Percentiles rank a stretch among this genome's conserved stretches.
Evolutionary conservation across 805 yeast species (phyloP).

Genomic region (Clavispora fructus): DNA sequence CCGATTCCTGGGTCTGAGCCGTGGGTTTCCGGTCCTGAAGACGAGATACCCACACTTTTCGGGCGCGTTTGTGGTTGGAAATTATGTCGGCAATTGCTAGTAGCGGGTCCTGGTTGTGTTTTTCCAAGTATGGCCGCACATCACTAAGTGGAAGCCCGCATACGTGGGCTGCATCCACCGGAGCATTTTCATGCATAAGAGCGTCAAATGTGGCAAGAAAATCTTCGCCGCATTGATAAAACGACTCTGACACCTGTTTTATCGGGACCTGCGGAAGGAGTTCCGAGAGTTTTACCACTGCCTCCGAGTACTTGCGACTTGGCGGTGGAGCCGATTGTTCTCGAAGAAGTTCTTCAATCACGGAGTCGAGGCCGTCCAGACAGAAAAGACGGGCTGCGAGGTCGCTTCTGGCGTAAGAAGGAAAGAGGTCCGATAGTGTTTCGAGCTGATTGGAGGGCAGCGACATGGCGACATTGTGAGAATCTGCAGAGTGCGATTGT

Average conservation of each 20-base stretch:
- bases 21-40: slow-evolving; percentile 4
- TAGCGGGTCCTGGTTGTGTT: slow-evolving; percentile 21
- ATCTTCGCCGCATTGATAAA: slow-evolving; percentile 26
- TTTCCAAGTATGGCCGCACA: slow-evolving; percentile 16
- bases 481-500: neutral
- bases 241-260: slow-evolving; percentile 22
- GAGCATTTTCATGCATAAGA: slow-evolving; percentile 5
- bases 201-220: slow-evolving; percentile 22
- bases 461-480: slow-evolving; percentile 4
- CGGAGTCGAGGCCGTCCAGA: slow-evolving; percentile 16
- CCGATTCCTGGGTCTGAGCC: neutral
- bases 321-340: slow-evolving; percentile 3
- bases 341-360: slow-evolving; percentile 21
- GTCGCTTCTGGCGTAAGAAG: slow-evolving; percentile 20
- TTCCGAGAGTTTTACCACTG: slow-evolving; percentile 24
- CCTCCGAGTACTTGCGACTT: neutral
- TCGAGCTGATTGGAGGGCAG: slow-evolving; percentile 15
- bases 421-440: slow-evolving; percentile 24
- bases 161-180: neutral
- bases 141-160: slow-evolving; percentile 2
- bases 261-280: slow-evolving; percentile 43
- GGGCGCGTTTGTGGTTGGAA: slow-evolving; percentile 7
- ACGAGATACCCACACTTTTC: slow-evolving; percentile 6
- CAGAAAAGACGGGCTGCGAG: slow-evolving; percentile 19
- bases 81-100: slow-evolving; percentile 36